Evolutionary conservation across 2,329 filamentous ascomycete species (phyloP), one percentile per base, ranked within the genome.

Genomic region (Onygenales sp.): DNA sequence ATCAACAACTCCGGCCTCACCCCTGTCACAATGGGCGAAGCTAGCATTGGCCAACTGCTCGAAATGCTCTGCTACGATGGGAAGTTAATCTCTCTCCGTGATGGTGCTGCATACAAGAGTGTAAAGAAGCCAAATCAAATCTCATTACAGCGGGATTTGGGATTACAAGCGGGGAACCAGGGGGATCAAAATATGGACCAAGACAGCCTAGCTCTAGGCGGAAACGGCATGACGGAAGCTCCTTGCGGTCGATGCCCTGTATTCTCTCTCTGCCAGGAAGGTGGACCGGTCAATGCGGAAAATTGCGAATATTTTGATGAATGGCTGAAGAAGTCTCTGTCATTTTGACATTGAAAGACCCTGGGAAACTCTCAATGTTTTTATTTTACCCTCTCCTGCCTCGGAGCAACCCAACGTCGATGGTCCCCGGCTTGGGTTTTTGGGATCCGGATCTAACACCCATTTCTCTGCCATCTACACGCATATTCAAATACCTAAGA

Each of bases 181-280:
- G 61, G 63, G 40, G 64, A 62, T 39, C 42, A 72, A 62, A 40
- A 63, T 58, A 59, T 64, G 14, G 61, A 63, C 8, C 56, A 60
- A 53, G 63, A 67, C 32, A 64, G 70, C 3, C 69, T 74, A 40
- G 72, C 70, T 4, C 64, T 74, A 13, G 75, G 73, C n/a, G 69
- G 77, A 59, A 95, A 91, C 61, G 87, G 87, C 3, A 82, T 92
- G 59, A 94, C 88, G 1, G 90, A 96, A 68, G 85, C 86, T 2
- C 93, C 93, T 1, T 98, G 93, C 68, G 91, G 92, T 2, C 79
- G 83, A 52, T 98, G 93, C 69, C 93, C 93, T 0, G 92, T 96
- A 2, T 95, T 95, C 67, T 86, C 93, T 54, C 78, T 97, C 2
- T 98, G 93, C 67, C 86, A 88, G 59, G 88, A 95, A 56, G 90